phyloP scores from a whole-genome alignment of 306 rosid species.

The Cyclanthera cordifolia region DNA sequence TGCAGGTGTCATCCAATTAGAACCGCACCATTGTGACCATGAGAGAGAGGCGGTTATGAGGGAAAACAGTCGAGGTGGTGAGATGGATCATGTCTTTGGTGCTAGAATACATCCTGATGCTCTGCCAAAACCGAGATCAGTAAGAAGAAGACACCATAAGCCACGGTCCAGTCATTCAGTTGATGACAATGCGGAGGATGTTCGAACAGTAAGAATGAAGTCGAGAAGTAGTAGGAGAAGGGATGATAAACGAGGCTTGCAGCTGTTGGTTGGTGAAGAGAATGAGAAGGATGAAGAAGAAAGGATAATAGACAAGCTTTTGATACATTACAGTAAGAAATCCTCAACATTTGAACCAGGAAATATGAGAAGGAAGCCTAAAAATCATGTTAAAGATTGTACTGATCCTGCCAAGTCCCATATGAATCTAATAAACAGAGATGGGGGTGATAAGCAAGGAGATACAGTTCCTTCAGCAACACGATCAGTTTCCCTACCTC shows the following conservation, averaged over 20 bases:
- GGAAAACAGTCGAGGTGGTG: slow-evolving; percentile 27
- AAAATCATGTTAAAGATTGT: slow-evolving; percentile 20
- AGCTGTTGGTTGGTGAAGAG: slow-evolving; percentile 66
- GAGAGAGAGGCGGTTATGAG: slow-evolving; percentile 36
- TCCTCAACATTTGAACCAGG: slow-evolving; percentile 41
- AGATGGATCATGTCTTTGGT: slow-evolving; percentile 24
- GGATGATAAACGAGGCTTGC: slow-evolving; percentile 65
- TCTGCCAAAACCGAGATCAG: slow-evolving; percentile 48
- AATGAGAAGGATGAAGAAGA: slow-evolving; percentile 62
- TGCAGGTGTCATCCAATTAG: slow-evolving; percentile 28
- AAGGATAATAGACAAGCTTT: slow-evolving; percentile 67
- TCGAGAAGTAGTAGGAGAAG: slow-evolving; percentile 38
- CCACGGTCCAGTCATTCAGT: slow-evolving; percentile 39
- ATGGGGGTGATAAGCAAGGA: slow-evolving; percentile 24
- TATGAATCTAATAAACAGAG: slow-evolving; percentile 27
- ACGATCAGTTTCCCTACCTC: slow-evolving; percentile 71
- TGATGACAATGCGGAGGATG: slow-evolving; percentile 29
- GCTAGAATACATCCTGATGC: slow-evolving; percentile 30
- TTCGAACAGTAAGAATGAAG: slow-evolving; percentile 32
- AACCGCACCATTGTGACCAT: slow-evolving; percentile 34
- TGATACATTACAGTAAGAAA: slow-evolving; percentile 77
- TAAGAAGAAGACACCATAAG: slow-evolving; percentile 53
- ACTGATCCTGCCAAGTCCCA: slow-evolving; percentile 21
- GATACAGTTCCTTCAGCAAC: slow-evolving; percentile 26
- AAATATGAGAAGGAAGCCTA: slow-evolving; percentile 49